Percentiles rank a stretch among this genome's conserved stretches.
Conservation (phyloP, 345 rosid species). For the Camelina sativa region DNA sequence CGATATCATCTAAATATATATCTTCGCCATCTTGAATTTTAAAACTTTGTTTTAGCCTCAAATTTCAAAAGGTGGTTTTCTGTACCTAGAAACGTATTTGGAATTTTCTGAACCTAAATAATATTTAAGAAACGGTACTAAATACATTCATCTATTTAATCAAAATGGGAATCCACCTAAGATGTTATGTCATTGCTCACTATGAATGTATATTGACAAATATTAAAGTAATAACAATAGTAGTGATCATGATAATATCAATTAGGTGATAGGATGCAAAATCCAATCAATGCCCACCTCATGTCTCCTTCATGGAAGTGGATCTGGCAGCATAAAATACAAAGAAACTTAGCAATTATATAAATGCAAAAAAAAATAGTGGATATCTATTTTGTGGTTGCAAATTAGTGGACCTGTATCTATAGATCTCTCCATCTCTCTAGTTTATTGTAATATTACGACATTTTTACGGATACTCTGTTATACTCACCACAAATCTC, state of each 20-base stretch:
- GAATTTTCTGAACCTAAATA: constrained; percentile 26
- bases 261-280: constrained; percentile 44
- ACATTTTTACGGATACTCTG: constrained; percentile 14
- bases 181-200: constrained; percentile 47
- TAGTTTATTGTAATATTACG: neutral
- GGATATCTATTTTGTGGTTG: constrained; percentile 42
- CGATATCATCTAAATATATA: neutral
- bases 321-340: constrained; percentile 43
- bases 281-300: constrained; percentile 43
- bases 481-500: constrained; percentile 13
- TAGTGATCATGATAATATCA: constrained; percentile 29
- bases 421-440: neutral
- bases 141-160: constrained; percentile 3
- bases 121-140: neutral
- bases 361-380: constrained; percentile 26
- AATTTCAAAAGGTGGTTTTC: constrained; percentile 17
- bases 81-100: constrained; percentile 40
- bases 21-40: constrained; percentile 15
- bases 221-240: constrained; percentile 10
- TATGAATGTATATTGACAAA: constrained; percentile 25
- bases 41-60: constrained; percentile 23
- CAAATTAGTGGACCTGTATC: constrained; percentile 27
- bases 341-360: constrained; percentile 22
- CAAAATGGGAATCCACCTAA: constrained; percentile 44
- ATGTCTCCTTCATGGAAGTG: constrained; percentile 47